These are phyloP conservation scores for Hypoxylon sp. DNA, from an alignment of 2,329 filamentous ascomycete genomes.

Conservation along the genomic window DNA sequence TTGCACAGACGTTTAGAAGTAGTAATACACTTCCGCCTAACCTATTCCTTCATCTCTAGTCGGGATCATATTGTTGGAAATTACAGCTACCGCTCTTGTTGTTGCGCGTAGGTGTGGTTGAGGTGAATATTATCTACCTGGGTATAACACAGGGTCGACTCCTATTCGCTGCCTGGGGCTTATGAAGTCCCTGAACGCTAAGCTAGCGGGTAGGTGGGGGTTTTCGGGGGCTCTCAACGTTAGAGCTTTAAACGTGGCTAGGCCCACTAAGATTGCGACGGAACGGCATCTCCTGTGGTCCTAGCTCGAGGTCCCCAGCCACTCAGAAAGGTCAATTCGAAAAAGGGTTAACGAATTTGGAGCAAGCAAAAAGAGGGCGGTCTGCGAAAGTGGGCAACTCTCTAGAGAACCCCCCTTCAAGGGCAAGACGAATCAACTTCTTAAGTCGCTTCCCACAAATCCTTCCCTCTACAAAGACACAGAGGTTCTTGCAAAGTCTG, in stretches of 20 bases:
- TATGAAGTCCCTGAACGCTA: constrained; percentile 8
- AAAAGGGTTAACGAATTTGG: constrained; percentile 31
- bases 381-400: constrained; percentile 46
- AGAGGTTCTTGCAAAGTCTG: constrained; percentile 38
- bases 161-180: constrained; percentile 12
- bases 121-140: neutral
- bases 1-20: neutral
- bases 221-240: constrained; percentile 7
- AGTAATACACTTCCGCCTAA: neutral
- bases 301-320: constrained; percentile 43
- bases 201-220: constrained; percentile 12
- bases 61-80: constrained; percentile 2
- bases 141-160: constrained; percentile 7
- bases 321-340: constrained; percentile 44
- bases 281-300: constrained; percentile 35
- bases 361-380: constrained; percentile 46
- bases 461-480: constrained; percentile 27
- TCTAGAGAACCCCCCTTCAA: constrained; percentile 20
- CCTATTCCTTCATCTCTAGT: neutral
- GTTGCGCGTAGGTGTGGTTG: neutral
- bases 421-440: constrained; percentile 34
- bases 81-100: neutral
- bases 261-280: constrained; percentile 40
- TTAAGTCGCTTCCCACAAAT: constrained; percentile 40
- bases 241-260: constrained; percentile 17